Evolutionary conservation across 129 eudicot genomes (phyloP), one percentile per base, ranked within the genome.

Genomic region (Saussurea involucrata): DNA sequence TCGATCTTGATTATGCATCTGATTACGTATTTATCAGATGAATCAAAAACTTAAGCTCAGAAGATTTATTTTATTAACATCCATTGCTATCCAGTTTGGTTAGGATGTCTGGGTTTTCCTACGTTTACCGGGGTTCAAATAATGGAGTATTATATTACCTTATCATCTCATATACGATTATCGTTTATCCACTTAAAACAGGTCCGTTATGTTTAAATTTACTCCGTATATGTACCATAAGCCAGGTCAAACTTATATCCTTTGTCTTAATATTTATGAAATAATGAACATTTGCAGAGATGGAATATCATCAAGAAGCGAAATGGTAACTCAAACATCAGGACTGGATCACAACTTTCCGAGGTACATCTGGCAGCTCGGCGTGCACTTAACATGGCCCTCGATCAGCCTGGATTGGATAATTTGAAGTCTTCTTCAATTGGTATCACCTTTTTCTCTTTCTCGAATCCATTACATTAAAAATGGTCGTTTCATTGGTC

Each of bases 221-320:
- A 5, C 15, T 53, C 12, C 17, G 0, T 68, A 44, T 64, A 10
- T 44, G 1, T 22, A 46, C 22, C 18, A 9, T 49, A 40, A 61
- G 53, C 28, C 28, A 9, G 63, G 64, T 72, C 42, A 42, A 44
- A 29, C 12, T 49, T 53, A 46, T 76, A 17, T 24, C 46, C 24
- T 34, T 76, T 75, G 25, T 84, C 31, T 74, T 82, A 49, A 76
- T 53, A 21, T 71, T 53, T 28, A 68, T 82, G 77, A 55, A 37
- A 49, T 66, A 33, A 68, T 79, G n/a, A 33, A 53, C 72, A 76
- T 85, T 24, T 78, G 78, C 98, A 95, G 98, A 91, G 98, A 72
- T 95, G 98, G 98, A 66, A 84, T 68, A 83, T 69, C 76, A 84
- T 95, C 68, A 91, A 80, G 85, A 95, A 90, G 83, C 83, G 86